Conservation (phyloP, 306 rosid genomes). For the Citrullus amarus region DNA sequence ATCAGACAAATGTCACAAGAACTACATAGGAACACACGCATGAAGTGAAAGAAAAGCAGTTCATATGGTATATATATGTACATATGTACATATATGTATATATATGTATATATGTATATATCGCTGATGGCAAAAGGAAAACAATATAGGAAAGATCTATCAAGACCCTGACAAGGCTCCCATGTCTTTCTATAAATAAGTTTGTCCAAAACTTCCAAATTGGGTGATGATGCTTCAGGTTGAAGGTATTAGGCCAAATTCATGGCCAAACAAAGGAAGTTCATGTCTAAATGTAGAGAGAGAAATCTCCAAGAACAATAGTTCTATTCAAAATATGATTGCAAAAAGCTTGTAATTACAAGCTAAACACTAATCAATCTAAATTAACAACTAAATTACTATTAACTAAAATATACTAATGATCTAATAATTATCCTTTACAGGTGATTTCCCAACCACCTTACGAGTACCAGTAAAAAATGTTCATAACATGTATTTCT, state of each 20-base stretch:
- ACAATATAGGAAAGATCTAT: background rate
- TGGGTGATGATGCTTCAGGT: background rate
- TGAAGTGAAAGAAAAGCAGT: slow-evolving; percentile 9
- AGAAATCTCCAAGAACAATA: too few species aligned
- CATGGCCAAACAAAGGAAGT: too few species aligned
- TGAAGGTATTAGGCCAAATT: too few species aligned
- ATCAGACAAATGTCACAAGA: background rate
- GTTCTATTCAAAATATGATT: too few species aligned
- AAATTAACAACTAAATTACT: too few species aligned
- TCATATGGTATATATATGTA: background rate
- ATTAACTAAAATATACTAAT: too few species aligned
- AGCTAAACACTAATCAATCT: too few species aligned
- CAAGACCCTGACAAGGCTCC: background rate
- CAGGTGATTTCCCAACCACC: background rate
- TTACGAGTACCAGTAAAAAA: background rate
- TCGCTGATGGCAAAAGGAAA: background rate
- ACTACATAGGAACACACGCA: background rate
- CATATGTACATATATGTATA: too few species aligned
- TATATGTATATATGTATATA: too few species aligned
- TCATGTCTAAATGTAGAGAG: too few species aligned
- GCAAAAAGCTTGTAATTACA: too few species aligned
- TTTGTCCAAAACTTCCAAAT: background rate
- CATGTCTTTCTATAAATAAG: background rate
- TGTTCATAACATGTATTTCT: background rate
- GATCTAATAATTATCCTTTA: too few species aligned